These are phyloP conservation scores for Harringtonia lauricola DNA, from an alignment of 2,329 filamentous ascomycete genomes.

Conservation along the genomic window DNA sequence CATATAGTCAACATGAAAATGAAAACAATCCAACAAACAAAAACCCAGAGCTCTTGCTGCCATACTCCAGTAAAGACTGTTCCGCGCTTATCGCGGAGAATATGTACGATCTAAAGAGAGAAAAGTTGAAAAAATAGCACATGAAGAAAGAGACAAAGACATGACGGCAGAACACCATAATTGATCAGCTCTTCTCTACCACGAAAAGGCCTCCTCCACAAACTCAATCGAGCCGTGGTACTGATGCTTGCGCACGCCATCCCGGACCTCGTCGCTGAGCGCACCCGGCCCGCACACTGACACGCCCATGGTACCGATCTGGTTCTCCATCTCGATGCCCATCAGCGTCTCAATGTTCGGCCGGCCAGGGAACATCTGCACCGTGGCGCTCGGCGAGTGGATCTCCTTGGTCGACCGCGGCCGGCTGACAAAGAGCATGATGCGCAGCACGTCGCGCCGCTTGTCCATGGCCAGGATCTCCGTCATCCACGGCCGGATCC, in stretches of 20 bases:
- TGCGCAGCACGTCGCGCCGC: slow-evolving; percentile 61
- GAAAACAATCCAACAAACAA: no score
- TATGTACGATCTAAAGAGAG: no score
- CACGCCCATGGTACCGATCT: slow-evolving; percentile 63
- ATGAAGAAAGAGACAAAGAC: not conserved
- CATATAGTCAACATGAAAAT: not conserved
- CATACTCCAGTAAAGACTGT: not conserved
- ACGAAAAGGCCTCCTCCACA: slow-evolving; percentile 65
- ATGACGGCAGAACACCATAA: no score
- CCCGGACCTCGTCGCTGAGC: slow-evolving; percentile 64
- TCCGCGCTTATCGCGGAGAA: not conserved
- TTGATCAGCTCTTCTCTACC: slow-evolving; percentile 23
- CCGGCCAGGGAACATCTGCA: slow-evolving; percentile 76
- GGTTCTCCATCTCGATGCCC: slow-evolving; percentile 61
- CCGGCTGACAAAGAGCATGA: slow-evolving; percentile 68
- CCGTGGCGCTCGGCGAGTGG: slow-evolving; percentile 63
- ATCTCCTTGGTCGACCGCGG: slow-evolving; percentile 71
- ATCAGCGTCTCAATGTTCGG: slow-evolving; percentile 65
- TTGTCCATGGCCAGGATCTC: slow-evolving; percentile 65
- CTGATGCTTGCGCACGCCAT: slow-evolving; percentile 53
- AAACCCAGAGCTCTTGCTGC: not conserved
- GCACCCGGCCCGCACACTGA: slow-evolving; percentile 65
- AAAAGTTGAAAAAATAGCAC: not conserved
- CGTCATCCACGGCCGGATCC: slow-evolving; percentile 79
- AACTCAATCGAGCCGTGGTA: slow-evolving; percentile 61